Evolutionary conservation across 140 eudicot genomes (phyloP).

Genomic region (Cichorium intybus): DNA sequence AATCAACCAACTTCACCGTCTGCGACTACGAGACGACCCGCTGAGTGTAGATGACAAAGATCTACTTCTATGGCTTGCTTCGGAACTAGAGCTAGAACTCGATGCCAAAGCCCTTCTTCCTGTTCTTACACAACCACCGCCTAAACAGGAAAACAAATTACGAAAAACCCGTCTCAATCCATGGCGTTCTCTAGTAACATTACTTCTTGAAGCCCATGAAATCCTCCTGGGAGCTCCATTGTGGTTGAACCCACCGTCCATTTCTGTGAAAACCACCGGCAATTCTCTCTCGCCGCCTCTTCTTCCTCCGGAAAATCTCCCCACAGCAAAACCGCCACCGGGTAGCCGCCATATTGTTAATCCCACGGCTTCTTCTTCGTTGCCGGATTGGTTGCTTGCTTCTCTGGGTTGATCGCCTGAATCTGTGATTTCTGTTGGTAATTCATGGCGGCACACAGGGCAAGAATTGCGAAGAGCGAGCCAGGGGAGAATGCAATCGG

Average conservation of each 20-base stretch:
- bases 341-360: conserved; percentile 70
- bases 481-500: conserved; percentile 72
- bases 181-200: conserved; percentile 36
- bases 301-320: conserved; percentile 67
- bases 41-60: conserved; percentile 25
- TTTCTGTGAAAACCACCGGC: conserved; percentile 59
- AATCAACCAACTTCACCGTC: conserved; percentile 22
- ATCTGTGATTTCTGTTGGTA: conserved; percentile 38
- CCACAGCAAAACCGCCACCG: conserved; percentile 73
- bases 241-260: conserved; percentile 63
- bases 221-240: conserved; percentile 57
- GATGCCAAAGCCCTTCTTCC: conserved; percentile 31
- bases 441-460: conserved; percentile 68
- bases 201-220: conserved; percentile 54
- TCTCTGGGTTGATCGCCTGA: conserved; percentile 30
- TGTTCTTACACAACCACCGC: conserved; percentile 32
- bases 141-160: conserved; percentile 46
- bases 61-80: conserved; percentile 25
- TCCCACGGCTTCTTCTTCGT: conserved; percentile 62
- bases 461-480: conserved; percentile 58
- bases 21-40: conserved; percentile 17
- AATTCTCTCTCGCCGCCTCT: conserved; percentile 59
- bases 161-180: conserved; percentile 36
- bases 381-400: neutral
- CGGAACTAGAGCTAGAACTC: conserved; percentile 39